Evolutionary conservation across 768 basidiomycete genomes (phyloP), one percentile per base, ranked within the genome.

Genomic region (Coprinopsis strossmayeri): DNA sequence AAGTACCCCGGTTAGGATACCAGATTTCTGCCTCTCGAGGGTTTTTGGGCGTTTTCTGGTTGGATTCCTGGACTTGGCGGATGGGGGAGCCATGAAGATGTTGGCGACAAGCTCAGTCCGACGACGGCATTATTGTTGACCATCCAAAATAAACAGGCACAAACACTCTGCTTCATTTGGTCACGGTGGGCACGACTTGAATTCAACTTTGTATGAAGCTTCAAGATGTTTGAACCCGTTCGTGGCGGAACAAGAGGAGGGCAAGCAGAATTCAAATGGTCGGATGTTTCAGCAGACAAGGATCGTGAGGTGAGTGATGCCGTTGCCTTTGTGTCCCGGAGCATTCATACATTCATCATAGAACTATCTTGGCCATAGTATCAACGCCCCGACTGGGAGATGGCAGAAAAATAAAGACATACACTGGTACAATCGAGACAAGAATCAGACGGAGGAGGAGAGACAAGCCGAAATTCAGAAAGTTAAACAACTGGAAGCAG

Each of bases 361-460:
- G 86, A 85, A 96, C 67, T 98, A 98, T 64, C 81, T 98, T 2
- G 94, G 94, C 3, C 91, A 95, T 62, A 89, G 89, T 46, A 80
- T 96, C 68, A 94, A 94, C 60, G 94, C 94, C 2, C 94, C 94
- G 0, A 90, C 90, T 1, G 94, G 94, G 1, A 74, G 94, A 40
- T 98, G 94, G 94, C 94, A 96, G 68, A 94, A 94, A 69, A 91
- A 92, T 70, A 92, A 94, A 63, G 94, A 98, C 59, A 69, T 98
- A 13, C 93, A 95, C 59, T 98, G 94, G 94, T 98, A 95, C 61
- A 79, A 71, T 57, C 81, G 93, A 24, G 90, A 92, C 18, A n/a
- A 38, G 27, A 58, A 61, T 1, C 53, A 58, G 12, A 57, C 56
- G 2, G 78, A 78, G 12, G 62, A 63, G 10, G 79, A 81, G 53